Conservation (phyloP, 2,329 filamentous ascomycete species). For the Lachnellula subtilissima region DNA sequence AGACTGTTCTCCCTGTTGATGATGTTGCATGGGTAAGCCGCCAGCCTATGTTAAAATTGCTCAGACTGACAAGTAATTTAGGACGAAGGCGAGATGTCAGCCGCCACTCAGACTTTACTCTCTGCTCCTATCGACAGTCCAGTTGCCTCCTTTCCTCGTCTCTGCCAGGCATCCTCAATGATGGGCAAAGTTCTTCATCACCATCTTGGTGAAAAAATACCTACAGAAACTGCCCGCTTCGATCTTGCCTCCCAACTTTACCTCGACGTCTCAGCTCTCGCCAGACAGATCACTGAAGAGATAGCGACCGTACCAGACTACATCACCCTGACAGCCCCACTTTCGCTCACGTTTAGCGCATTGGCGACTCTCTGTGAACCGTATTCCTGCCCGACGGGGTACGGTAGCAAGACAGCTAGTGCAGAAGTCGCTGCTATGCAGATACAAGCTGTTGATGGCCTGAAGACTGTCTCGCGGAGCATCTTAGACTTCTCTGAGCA, state of each 20-base stretch:
- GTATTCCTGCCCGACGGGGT: conserved; percentile 32
- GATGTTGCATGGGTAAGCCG: conserved; percentile 38
- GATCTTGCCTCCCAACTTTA: conserved; percentile 25
- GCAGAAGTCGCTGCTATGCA: conserved; percentile 31
- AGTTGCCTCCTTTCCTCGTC: conserved; percentile 46
- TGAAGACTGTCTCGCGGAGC: conserved; percentile 29
- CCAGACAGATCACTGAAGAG: conserved; percentile 25
- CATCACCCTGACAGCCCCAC: conserved; percentile 21
- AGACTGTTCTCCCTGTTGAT: conserved; percentile 22
- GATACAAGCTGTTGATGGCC: conserved; percentile 31
- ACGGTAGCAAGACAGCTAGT: neutral
- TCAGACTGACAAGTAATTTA: conserved; percentile 15
- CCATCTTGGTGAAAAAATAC: conserved; percentile 20
- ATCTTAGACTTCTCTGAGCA: conserved; percentile 30
- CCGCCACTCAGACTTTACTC: conserved; percentile 28
- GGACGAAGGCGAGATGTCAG: conserved; percentile 35
- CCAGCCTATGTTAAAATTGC: neutral
- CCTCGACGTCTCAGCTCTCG: conserved; percentile 22
- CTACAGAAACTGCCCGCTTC: conserved; percentile 21
- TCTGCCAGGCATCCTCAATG: conserved; percentile 38
- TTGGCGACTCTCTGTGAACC: conserved; percentile 34
- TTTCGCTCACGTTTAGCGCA: conserved; percentile 27
- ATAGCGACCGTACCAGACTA: conserved; percentile 20
- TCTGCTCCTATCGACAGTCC: conserved; percentile 39
- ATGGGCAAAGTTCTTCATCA: conserved; percentile 33